Evolutionary conservation across 768 basidiomycete species (phyloP), one percentile per base, ranked within the genome.

Genomic region (Galerina marginata): DNA sequence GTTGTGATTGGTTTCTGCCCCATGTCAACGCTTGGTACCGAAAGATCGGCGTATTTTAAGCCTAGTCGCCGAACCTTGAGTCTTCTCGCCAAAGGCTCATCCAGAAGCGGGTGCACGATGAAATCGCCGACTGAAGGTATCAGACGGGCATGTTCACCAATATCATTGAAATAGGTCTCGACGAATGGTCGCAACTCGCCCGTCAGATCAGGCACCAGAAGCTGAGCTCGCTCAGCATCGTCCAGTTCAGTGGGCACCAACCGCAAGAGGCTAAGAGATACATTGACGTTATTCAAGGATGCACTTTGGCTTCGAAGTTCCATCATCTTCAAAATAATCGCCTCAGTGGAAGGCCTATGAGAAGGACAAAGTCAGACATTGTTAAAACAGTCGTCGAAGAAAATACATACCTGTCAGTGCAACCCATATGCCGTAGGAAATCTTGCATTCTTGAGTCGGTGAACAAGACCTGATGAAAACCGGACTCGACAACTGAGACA

Each of bases 1-100:
- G 80, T 78, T 0, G 74, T 79, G 3, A 75, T 70, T 4, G 81
- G 71, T 23, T 75, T 72, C 57, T 82, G 79, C 2, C 78, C 78
- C 74, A 84, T 79, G 53, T 82, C 79, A 10, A 74, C 66, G 0
- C 72, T 74, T 4, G 72, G 60, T 0, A 65, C 66, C 10, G 66
- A 60, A 38, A 72, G 39, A 16, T 79, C 75, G 5, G 69, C 65
- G 26, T 61, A 69, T 46, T 74, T 62, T 26, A 80, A 64, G 1
- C 79, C 80, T 10, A 81, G 65, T 7, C 72, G 72, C 6, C 63
- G 51, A 56, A 82, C 65, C 4, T 59, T 52, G 3, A 82, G 72
- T 1, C 55, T 69, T 37, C 59, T 68, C 0, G 74, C 74, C 2
- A 81, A 65, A 2, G 63, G 49, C 14, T 76, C 73, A 33, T 70